Evolutionary conservation across 441 rosid genomes (phyloP).

Genomic region (Omphalea diandra): DNA sequence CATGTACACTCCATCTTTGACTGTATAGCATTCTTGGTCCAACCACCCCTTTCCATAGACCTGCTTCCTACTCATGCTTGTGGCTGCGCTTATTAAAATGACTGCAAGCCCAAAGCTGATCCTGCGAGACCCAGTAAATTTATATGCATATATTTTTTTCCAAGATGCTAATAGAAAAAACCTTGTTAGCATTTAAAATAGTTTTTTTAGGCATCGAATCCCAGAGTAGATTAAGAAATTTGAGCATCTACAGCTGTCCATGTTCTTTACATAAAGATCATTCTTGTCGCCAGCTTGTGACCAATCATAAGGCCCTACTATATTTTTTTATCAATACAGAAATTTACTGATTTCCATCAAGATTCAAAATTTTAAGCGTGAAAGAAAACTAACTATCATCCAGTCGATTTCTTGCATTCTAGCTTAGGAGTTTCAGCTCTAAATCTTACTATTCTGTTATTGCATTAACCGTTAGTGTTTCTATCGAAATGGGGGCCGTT

Average conservation of each 20-base stretch:
- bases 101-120: slow-evolving; percentile 52
- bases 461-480: no score
- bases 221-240: no score
- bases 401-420: no score
- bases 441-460: no score
- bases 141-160: background rate
- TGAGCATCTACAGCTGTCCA: no score
- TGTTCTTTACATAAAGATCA: slow-evolving; percentile 14
- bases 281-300: background rate
- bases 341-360: no score
- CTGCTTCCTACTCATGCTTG: slow-evolving; percentile 69
- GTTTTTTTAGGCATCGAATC: slow-evolving; percentile 19
- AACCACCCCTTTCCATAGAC: slow-evolving; percentile 72
- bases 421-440: no score
- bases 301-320: no score
- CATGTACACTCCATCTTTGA: slow-evolving; percentile 54
- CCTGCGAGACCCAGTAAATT: slow-evolving; percentile 42
- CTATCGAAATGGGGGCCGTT: no score
- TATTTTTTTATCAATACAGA: no score
- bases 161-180: background rate
- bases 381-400: no score
- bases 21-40: slow-evolving; percentile 62
- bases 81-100: slow-evolving; percentile 49
- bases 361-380: no score
- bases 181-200: background rate